phyloP scores from a whole-genome alignment of 2,329 filamentous ascomycete species.

The Aspergillus oerlinghausenensis region DNA sequence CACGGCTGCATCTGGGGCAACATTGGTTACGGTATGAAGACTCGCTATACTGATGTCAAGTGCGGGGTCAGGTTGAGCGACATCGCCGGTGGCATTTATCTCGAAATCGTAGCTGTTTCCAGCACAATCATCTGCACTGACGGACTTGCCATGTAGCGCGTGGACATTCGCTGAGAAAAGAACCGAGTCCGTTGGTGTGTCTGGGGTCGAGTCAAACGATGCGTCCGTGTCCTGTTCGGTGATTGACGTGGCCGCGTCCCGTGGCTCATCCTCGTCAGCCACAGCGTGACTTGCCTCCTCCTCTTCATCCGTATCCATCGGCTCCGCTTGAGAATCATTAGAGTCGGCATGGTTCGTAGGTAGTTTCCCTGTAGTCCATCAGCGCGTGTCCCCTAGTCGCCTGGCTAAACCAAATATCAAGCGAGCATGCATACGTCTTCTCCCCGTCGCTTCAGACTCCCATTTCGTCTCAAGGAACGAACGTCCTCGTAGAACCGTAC shows the following conservation, averaged over 20 bases:
- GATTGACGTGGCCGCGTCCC: constrained; percentile 17
- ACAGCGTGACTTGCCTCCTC: constrained; percentile 5
- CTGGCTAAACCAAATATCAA: background rate
- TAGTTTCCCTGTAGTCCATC: constrained; percentile 16
- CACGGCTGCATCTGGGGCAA: background rate
- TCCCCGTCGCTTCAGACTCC: constrained; percentile 30
- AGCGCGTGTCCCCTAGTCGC: constrained; percentile 5
- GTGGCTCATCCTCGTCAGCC: constrained; percentile 2
- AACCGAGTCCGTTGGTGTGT: constrained; percentile 6
- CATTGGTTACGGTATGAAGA: background rate
- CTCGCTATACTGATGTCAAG: background rate
- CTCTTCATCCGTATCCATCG: constrained; percentile 8
- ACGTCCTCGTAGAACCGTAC: constrained; percentile 19
- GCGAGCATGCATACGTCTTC: constrained; percentile 22
- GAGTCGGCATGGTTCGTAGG: constrained; percentile 10
- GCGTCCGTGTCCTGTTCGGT: constrained; percentile 12
- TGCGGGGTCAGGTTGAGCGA: constrained; percentile 1
- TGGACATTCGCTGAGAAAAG: constrained; percentile 15
- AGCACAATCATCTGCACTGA: constrained; percentile 3
- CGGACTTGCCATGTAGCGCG: constrained; percentile 17
- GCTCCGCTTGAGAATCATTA: constrained; percentile 9
- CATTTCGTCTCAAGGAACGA: constrained; percentile 41
- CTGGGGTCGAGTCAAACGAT: constrained; percentile 13
- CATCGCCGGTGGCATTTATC: constrained; percentile 11
- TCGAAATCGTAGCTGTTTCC: constrained; percentile 3